Conservation (phyloP, 2,329 filamentous ascomycete species). For the Pseudogymnoascus sp. region DNA sequence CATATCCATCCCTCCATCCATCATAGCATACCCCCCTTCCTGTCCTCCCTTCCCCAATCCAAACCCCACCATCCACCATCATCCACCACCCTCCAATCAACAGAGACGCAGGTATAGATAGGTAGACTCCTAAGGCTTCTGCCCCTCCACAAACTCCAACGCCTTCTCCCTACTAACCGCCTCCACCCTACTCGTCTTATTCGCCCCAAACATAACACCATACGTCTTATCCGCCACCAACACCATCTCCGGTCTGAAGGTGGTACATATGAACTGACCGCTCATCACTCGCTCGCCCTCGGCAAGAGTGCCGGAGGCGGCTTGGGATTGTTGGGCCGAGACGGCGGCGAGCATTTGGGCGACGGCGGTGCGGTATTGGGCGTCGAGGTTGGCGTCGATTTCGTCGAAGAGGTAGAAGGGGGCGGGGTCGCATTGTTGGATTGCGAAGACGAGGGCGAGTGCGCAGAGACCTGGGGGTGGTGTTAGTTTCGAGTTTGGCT, state of each 20-base stretch:
- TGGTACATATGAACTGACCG: conserved; percentile 95
- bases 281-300: conserved; percentile 36
- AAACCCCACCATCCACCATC: too few relatives aligned
- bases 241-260: conserved; percentile 94
- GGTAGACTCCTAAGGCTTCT: conserved; percentile 36
- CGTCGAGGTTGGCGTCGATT: conserved; percentile 95
- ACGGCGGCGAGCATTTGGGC: conserved; percentile 80
- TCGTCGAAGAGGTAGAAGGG: conserved; percentile 99
- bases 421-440: conserved; percentile 93
- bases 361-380: conserved; percentile 94
- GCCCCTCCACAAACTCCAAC: conserved; percentile 88
- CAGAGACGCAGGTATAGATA: too few relatives aligned
- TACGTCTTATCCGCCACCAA: conserved; percentile 96
- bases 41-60: too few relatives aligned
- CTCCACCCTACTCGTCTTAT: conserved; percentile 91
- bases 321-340: conserved; percentile 56
- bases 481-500: too few relatives aligned
- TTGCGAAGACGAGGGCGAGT: conserved; percentile 96
- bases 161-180: conserved; percentile 83
- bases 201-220: conserved; percentile 80
- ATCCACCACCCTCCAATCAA: too few relatives aligned
- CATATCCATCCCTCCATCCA: conserved; percentile 1
- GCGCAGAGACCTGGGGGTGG: conserved; percentile 94
- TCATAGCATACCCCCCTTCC: neutral
- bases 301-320: conserved; percentile 34